Evolutionary conservation across 768 basidiomycete species (phyloP), one percentile per base, ranked within the genome.

Genomic region (Trametes cingulata): DNA sequence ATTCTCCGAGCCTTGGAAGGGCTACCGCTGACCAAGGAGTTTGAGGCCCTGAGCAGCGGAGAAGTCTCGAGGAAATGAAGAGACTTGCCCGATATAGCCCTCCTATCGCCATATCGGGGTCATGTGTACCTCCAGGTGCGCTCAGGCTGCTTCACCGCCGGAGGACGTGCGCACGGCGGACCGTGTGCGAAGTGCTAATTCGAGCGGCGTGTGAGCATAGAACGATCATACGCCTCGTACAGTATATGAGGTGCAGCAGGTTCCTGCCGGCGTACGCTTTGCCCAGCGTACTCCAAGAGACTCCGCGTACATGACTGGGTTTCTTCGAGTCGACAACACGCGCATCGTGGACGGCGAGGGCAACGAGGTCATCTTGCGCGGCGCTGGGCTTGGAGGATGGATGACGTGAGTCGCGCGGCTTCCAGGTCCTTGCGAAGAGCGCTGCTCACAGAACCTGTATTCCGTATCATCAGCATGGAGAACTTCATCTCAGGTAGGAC

Each of bases 321-420:
- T 80, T 58, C 73, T 88, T 48, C 82, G 76, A 65, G 80, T 87
- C 19, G 75, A 77, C 62, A 85, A 85, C 36, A 84, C 82, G 9
- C 83, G 82, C 61, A 76, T 91, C 65, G 80, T 88, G 62, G 80
- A 88, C 67, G 79, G 77, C 51, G 71, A 81, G 27, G 83, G 80
- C 36, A 76, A 84, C 22, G 80, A 85, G 65, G 76, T 88, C 62
- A 76, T 87, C 60, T 77, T 90, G 52, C 78, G 85, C 52, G 90
- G 91, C 24, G 90, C 90, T 52, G 88, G 89, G 14, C 74, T 91
- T n/a, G 90, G 89, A 65, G 90, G 90, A 70, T 91, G 90, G 90
- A 88, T 93, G 87, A 91, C 86, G 90, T 91, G 67, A 73, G 89
- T 68, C 7, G 1, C 42, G n/a, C 13, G 27, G n/a, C 12, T 14